Conservation (phyloP, 768 basidiomycete genomes). For the Coprinellus aureogranulatus region DNA sequence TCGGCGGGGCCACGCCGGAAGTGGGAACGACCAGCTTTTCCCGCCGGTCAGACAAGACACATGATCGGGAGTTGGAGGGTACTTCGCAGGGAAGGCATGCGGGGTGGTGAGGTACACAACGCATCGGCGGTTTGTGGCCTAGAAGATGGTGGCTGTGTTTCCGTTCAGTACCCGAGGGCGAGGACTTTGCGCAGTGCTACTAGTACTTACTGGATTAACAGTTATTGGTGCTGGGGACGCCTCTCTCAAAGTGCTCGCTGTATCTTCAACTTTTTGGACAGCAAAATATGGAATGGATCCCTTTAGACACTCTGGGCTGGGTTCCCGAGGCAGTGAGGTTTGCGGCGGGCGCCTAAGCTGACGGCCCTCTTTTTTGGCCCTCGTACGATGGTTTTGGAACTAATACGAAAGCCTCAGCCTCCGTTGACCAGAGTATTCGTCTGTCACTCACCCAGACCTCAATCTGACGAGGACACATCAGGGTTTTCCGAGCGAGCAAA, state of each 20-base stretch:
- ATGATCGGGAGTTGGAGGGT: background rate
- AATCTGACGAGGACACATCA: constrained; percentile 47
- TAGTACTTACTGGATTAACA: too few species aligned
- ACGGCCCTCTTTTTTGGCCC: constrained; percentile 31
- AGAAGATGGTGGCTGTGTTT: background rate
- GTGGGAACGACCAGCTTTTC: background rate
- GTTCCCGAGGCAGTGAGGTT: background rate
- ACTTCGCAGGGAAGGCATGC: background rate
- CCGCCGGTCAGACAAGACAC: background rate
- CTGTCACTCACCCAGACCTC: constrained; percentile 48
- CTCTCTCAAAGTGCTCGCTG: too few species aligned
- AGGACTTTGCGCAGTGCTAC: too few species aligned
- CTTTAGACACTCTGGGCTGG: background rate
- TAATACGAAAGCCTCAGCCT: constrained; percentile 17
- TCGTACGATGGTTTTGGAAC: constrained; percentile 55
- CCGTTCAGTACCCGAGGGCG: too few species aligned
- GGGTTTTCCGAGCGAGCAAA: constrained; percentile 39
- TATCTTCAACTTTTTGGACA: too few species aligned
- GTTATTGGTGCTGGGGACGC: too few species aligned
- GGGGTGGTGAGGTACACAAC: background rate
- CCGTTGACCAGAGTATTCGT: background rate
- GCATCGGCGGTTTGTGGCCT: background rate
- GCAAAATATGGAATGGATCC: too few species aligned
- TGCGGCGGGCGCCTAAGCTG: background rate
- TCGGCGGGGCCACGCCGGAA: background rate